phyloP scores from a whole-genome alignment of 768 basidiomycete species.

The Boletus coccyginus region DNA sequence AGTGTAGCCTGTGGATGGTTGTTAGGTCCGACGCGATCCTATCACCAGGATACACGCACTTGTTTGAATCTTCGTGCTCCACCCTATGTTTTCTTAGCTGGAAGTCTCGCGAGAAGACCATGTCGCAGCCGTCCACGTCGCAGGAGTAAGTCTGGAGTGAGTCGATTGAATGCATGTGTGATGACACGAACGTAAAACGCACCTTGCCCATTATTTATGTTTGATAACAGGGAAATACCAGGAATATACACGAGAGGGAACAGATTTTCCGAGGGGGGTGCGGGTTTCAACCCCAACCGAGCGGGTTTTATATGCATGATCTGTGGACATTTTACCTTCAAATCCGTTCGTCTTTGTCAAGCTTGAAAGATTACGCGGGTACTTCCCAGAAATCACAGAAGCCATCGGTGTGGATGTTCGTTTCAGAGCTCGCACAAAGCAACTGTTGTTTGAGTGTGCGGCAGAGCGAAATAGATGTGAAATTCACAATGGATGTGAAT shows the following conservation, averaged over 20 bases:
- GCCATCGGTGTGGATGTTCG: background rate
- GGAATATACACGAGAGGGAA: slow-evolving; percentile 1
- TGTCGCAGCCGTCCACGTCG: slow-evolving; percentile 1
- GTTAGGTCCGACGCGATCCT: background rate
- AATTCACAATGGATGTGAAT: background rate
- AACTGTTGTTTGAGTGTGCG: background rate
- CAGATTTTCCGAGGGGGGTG: slow-evolving; percentile 1
- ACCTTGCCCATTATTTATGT: background rate
- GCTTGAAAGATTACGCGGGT: background rate
- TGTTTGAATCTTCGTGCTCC: slow-evolving; percentile 1
- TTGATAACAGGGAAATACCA: background rate
- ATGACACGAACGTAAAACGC: background rate
- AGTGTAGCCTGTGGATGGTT: slow-evolving; percentile 1
- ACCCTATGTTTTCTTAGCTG: slow-evolving; percentile 15
- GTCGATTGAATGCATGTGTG: background rate
- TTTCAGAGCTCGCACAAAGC: background rate
- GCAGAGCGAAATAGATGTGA: background rate
- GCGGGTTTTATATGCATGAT: background rate
- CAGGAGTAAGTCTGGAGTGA: slow-evolving; percentile 7
- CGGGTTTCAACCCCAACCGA: background rate
- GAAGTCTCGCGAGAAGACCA: background rate
- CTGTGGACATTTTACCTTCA: background rate
- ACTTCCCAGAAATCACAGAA: background rate
- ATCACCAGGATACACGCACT: slow-evolving; percentile 1
- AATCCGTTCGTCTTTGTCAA: background rate